Percentiles rank a stretch among this genome's conserved stretches.
These are phyloP conservation scores for Xylariaceae sp. DNA, from an alignment of 2,329 filamentous ascomycete species.

Conservation along the genomic window DNA sequence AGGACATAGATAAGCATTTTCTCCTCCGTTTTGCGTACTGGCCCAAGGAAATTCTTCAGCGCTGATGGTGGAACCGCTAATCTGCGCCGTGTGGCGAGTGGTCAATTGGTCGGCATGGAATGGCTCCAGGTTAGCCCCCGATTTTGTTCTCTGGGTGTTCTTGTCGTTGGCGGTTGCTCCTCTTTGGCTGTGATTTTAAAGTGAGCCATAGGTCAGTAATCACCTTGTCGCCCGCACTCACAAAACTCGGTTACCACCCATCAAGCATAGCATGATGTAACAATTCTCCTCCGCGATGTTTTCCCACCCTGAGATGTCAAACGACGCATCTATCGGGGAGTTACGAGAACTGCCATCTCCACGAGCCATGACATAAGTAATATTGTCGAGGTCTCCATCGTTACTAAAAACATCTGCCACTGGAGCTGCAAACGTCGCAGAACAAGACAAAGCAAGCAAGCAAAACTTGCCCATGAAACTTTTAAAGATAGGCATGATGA, in stretches of 20 bases:
- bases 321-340: neutral
- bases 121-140: neutral
- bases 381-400: neutral
- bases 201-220: neutral
- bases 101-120: neutral
- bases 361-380: neutral
- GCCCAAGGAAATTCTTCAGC: constrained; percentile 7
- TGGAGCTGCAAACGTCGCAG: neutral
- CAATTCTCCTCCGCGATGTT: constrained; percentile 6
- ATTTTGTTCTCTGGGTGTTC: neutral
- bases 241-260: neutral
- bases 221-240: neutral
- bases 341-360: neutral
- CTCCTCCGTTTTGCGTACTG: neutral
- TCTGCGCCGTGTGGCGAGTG: neutral
- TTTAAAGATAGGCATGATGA: neutral
- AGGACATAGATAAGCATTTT: neutral
- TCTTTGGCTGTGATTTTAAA: neutral
- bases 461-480: neutral
- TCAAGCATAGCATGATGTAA: constrained; percentile 2
- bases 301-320: neutral
- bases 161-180: neutral
- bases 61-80: neutral
- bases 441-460: neutral
- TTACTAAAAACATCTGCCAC: neutral